Evolutionary conservation across 1,284 basidiomycete genomes (phyloP), one percentile per base, ranked within the genome.

Genomic region (Mycosarcoma maydis): DNA sequence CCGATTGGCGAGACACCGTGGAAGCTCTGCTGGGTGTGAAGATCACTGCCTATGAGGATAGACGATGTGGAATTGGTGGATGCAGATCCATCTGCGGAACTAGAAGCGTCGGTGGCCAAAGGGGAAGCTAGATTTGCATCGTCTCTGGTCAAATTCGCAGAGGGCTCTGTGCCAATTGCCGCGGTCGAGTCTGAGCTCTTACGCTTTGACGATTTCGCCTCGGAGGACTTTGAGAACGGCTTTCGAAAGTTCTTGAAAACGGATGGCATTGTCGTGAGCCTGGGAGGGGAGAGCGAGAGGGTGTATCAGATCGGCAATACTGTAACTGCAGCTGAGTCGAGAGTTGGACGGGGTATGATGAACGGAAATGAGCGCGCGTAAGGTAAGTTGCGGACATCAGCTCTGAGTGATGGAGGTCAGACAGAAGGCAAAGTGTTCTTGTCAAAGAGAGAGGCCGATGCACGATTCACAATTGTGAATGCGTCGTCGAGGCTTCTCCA

Each of bases 211-310:
- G 49, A 36, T 13, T 44, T 57, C 37, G 14, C 4, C 20, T 53
- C 38, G 20, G 49, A 53, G 14, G 54, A 39, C 40, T 48, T 52
- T 9, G 44, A 44, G 22, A 64, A 44, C 6, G 60, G 38, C 54
- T 57, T 57, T 43, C 53, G 54, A 9, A 64, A 16, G 7, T 24
- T 53, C 27, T 53, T 64, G 48, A 64, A 64, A n/a, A 64, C 33
- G 40, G 60, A 57, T n/a, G 60, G 60, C 60, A 64, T 64, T 14
- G 8, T 49, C 33, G 24, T 17, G 4, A 24, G 20, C 23, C 13
- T 29, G 27, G 7, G 27, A 7, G 6, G 13, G 27, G 27, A 29
- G n/a, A n/a, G n/a, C n/a, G n/a, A n/a, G n/a, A n/a, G n/a, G n/a
- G n/a, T n/a, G n/a, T n/a, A n/a, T n/a, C n/a, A n/a, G n/a, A n/a